Conservation (phyloP, 2,329 filamentous ascomycete genomes). For the Aspergillus caelatus region DNA sequence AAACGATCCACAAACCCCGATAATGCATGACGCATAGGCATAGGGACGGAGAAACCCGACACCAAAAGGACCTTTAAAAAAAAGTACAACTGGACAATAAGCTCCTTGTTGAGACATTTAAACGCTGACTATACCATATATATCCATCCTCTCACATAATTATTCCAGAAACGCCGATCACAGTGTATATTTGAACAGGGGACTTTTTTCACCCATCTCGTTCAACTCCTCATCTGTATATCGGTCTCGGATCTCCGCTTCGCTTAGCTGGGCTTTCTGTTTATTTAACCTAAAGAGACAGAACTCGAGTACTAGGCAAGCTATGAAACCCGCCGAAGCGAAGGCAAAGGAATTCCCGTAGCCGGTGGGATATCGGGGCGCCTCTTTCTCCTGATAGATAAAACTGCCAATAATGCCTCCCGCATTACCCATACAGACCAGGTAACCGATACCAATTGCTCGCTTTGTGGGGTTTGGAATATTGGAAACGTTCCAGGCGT, state of each 20-base stretch:
- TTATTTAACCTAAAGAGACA: background rate
- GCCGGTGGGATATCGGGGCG: constrained; percentile 37
- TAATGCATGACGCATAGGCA: background rate
- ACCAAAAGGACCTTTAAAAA: too few species aligned
- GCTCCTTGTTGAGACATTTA: background rate
- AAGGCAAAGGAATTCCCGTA: constrained; percentile 37
- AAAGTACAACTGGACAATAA: background rate
- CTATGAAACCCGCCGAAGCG: constrained; percentile 24
- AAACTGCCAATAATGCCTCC: constrained; percentile 41
- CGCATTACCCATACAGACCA: constrained; percentile 46
- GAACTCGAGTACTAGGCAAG: background rate
- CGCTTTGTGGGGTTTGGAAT: constrained; percentile 42
- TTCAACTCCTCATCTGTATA: background rate
- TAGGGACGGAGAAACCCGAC: background rate
- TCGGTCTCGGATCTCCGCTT: background rate
- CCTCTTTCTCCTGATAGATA: constrained; percentile 36
- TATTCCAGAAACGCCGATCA: background rate
- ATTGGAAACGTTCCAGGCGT: constrained; percentile 48
- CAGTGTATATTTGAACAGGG: background rate
- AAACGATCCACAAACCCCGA: background rate
- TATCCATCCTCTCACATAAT: background rate
- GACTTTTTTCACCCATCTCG: background rate
- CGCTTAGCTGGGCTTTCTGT: background rate
- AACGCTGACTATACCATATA: background rate
- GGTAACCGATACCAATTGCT: constrained; percentile 46